A percentile compares a stretch with the other conserved stretches of the same genome.
Conservation (phyloP, 2,329 filamentous ascomycete species). For the Hypoxylon sp. region DNA sequence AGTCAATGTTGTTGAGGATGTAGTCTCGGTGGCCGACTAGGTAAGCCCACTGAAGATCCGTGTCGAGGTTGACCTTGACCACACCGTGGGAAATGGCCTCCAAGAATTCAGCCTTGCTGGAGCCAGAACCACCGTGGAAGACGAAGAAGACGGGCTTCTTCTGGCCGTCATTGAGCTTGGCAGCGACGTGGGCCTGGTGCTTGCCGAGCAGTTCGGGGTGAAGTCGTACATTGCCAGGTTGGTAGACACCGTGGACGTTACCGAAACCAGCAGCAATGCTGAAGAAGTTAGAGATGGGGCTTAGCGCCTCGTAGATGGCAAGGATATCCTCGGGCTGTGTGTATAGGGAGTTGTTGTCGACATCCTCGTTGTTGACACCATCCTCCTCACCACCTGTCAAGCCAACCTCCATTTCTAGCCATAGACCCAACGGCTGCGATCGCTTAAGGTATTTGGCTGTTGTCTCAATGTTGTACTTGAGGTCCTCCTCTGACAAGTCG, state of each 20-base stretch:
- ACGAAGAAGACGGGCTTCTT: conserved; percentile 98
- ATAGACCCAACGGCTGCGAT: conserved; percentile 96
- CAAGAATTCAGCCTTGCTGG: conserved; percentile 88
- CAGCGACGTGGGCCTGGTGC: conserved; percentile 93
- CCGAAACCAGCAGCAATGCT: conserved; percentile 98
- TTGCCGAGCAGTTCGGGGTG: conserved; percentile 96
- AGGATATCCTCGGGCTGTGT: conserved; percentile 98
- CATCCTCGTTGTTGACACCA: conserved; percentile 97
- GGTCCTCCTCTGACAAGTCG: conserved; percentile 91
- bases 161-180: conserved; percentile 78
- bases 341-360: conserved; percentile 97
- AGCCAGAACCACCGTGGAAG: conserved; percentile 98
- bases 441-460: conserved; percentile 95
- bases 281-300: conserved; percentile 93
- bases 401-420: conserved; percentile 98
- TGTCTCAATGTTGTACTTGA: conserved; percentile 92
- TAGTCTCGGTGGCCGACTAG: conserved; percentile 93
- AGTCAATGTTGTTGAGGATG: conserved; percentile 94
- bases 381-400: conserved; percentile 99
- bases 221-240: conserved; percentile 96
- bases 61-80: conserved; percentile 99
- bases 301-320: conserved; percentile 88
- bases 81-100: conserved; percentile 94
- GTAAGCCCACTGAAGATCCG: conserved; percentile 97
- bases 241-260: conserved; percentile 99